These are phyloP conservation scores for Cryptococcus sp. DNA, from an alignment of 1,284 basidiomycete species.

Conservation along the genomic window DNA sequence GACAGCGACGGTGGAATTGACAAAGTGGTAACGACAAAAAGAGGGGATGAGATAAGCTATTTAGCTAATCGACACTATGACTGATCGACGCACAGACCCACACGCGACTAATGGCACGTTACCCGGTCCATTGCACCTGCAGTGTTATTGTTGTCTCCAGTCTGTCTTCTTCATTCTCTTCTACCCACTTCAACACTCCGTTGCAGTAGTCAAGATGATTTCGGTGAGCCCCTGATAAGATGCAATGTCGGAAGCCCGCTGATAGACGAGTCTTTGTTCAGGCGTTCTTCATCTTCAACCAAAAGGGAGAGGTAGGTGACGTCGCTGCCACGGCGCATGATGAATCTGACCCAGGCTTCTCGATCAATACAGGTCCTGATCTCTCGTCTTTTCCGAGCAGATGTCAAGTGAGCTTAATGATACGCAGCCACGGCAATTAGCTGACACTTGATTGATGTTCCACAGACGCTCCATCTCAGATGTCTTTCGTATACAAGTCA, in stretches of 20 bases:
- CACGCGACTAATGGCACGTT: too few relatives aligned
- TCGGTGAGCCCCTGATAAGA: conserved; percentile 30
- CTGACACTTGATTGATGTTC: conserved; percentile 2
- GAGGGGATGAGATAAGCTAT: too few relatives aligned
- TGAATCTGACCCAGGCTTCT: neutral
- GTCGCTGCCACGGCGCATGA: neutral
- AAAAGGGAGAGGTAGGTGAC: conserved; percentile 83
- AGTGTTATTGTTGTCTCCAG: too few relatives aligned
- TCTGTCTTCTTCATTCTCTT: too few relatives aligned
- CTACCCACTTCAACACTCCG: too few relatives aligned
- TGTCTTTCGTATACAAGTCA: conserved; percentile 96
- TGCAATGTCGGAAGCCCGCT: conserved; percentile 4
- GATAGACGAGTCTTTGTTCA: conserved; percentile 44
- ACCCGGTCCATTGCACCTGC: too few relatives aligned
- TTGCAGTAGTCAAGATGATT: conserved; percentile 32
- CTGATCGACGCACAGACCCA: too few relatives aligned
- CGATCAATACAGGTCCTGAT: conserved; percentile 72
- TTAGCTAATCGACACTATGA: too few relatives aligned
- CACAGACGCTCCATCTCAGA: conserved; percentile 94
- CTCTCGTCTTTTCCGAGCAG: conserved; percentile 86
- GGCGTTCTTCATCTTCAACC: conserved; percentile 98
- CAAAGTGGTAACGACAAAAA: too few relatives aligned
- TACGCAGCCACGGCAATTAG: neutral
- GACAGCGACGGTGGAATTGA: too few relatives aligned
- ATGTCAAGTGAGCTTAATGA: conserved; percentile 71